Percentiles rank a stretch among this genome's conserved stretches.
Conservation (phyloP, 2,329 filamentous ascomycete species). For the Penicillium sp. region DNA sequence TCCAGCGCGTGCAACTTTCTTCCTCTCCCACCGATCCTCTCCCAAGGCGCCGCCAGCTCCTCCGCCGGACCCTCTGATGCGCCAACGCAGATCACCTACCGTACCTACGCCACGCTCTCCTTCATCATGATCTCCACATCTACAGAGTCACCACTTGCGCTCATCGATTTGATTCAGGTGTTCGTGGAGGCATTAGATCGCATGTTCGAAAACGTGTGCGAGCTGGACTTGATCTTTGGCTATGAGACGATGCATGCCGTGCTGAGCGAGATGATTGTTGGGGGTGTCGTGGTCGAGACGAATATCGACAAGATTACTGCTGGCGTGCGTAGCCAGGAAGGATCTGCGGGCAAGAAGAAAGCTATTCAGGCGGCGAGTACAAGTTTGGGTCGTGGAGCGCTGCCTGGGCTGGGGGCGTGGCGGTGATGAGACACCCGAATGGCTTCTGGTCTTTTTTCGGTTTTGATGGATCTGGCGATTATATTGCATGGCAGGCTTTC, state of each 20-base stretch:
- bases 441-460: not conserved
- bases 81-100: slow-evolving; percentile 93
- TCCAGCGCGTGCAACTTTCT: slow-evolving; percentile 96
- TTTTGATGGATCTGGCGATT: not conserved
- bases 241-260: slow-evolving; percentile 94
- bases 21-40: slow-evolving; percentile 67
- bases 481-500: not conserved
- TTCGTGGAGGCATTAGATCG: slow-evolving; percentile 95
- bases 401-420: slow-evolving; percentile 42
- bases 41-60: slow-evolving; percentile 50
- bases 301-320: slow-evolving; percentile 83
- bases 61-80: slow-evolving; percentile 72
- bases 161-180: slow-evolving; percentile 96
- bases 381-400: slow-evolving; percentile 35
- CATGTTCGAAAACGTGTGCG: slow-evolving; percentile 97
- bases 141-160: slow-evolving; percentile 89
- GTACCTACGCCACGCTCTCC: slow-evolving; percentile 95
- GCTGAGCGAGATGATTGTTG: slow-evolving; percentile 90
- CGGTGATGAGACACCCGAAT: slow-evolving; percentile 25
- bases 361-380: slow-evolving; percentile 45
- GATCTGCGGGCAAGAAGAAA: slow-evolving; percentile 42
- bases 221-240: slow-evolving; percentile 97
- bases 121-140: slow-evolving; percentile 98
- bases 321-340: slow-evolving; percentile 64
- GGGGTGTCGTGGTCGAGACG: slow-evolving; percentile 91